Evolutionary conservation across 2,329 filamentous ascomycete species (phyloP).

Genomic region (Zopfia rhizophila): DNA sequence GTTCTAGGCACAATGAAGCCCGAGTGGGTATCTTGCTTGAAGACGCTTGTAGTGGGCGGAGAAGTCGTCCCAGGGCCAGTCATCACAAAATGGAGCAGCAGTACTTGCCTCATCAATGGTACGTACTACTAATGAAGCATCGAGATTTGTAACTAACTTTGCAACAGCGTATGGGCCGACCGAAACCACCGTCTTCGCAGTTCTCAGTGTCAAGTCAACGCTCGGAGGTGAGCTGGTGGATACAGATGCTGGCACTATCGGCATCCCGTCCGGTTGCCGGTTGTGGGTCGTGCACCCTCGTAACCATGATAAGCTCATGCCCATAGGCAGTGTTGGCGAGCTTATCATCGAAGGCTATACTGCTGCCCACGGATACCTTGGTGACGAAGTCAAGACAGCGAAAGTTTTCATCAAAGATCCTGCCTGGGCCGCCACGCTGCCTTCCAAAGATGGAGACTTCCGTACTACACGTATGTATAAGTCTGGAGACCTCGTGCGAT

Average conservation of each 20-base stretch:
- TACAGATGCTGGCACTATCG: conserved; percentile 42
- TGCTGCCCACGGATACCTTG: conserved; percentile 33
- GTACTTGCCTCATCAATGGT: conserved; percentile 57
- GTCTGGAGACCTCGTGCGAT: conserved; percentile 36
- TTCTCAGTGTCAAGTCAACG: conserved; percentile 33
- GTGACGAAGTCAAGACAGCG: conserved; percentile 34
- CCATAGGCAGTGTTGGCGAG: conserved; percentile 44
- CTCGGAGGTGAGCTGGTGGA: conserved; percentile 37
- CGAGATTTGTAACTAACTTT: conserved; percentile 9
- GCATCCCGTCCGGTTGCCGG: conserved; percentile 41
- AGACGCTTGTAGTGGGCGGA: conserved; percentile 57
- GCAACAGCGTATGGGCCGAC: conserved; percentile 44
- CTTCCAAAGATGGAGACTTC: conserved; percentile 11
- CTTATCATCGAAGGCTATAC: conserved; percentile 38
- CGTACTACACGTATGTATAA: conserved; percentile 31
- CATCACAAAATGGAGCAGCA: conserved; percentile 56
- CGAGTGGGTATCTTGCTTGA: conserved; percentile 53
- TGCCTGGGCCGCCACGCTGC: conserved; percentile 20
- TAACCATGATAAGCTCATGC: conserved; percentile 48
- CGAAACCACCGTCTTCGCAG: conserved; percentile 42
- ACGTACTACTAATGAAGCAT: conserved; percentile 52
- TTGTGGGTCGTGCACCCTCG: conserved; percentile 55
- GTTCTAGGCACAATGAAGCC: conserved; percentile 52
- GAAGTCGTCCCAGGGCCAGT: conserved; percentile 54
- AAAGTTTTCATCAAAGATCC: conserved; percentile 32